Evolutionary conservation across 2,329 filamentous ascomycete genomes (phyloP).

Genomic region (Bipolaris zeicola): DNA sequence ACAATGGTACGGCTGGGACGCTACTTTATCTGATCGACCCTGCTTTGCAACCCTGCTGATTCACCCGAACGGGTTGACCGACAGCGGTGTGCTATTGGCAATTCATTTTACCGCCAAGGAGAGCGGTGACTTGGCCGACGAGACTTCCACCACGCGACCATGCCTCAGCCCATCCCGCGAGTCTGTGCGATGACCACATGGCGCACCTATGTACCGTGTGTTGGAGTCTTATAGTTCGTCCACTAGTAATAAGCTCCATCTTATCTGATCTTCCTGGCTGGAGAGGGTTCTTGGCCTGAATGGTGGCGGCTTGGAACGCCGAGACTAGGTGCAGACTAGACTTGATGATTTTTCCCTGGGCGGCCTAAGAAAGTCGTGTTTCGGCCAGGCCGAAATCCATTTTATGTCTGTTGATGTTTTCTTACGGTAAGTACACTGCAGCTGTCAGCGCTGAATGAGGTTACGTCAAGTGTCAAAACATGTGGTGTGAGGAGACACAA

Average conservation of each 20-base stretch:
- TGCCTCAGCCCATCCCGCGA: background rate
- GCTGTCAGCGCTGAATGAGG: conserved; percentile 5
- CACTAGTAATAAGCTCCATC: conserved; percentile 9
- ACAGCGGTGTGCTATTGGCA: conserved; percentile 7
- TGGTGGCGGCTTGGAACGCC: conserved; percentile 5
- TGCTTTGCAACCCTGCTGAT: conserved; percentile 5
- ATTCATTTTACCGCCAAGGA: conserved; percentile 11
- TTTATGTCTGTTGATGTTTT: background rate
- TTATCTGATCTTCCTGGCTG: conserved; percentile 13
- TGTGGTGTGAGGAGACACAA: conserved; percentile 1
- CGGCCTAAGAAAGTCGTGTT: background rate
- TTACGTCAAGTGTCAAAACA: background rate
- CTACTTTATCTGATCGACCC: conserved; percentile 14
- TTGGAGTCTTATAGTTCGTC: background rate
- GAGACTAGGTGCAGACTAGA: conserved; percentile 15
- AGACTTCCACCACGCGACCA: conserved; percentile 3
- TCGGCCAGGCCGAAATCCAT: background rate
- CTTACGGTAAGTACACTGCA: background rate
- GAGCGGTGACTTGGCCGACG: conserved; percentile 7
- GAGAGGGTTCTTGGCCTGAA: conserved; percentile 3
- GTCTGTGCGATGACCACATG: conserved; percentile 9
- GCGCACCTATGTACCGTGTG: conserved; percentile 1
- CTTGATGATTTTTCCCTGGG: conserved; percentile 1
- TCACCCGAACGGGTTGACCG: background rate
- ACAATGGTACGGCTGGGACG: background rate